Evolutionary conservation across 2,329 filamentous ascomycete species (phyloP), one percentile per base, ranked within the genome.

Genomic region (Botryotinia narcissicola): DNA sequence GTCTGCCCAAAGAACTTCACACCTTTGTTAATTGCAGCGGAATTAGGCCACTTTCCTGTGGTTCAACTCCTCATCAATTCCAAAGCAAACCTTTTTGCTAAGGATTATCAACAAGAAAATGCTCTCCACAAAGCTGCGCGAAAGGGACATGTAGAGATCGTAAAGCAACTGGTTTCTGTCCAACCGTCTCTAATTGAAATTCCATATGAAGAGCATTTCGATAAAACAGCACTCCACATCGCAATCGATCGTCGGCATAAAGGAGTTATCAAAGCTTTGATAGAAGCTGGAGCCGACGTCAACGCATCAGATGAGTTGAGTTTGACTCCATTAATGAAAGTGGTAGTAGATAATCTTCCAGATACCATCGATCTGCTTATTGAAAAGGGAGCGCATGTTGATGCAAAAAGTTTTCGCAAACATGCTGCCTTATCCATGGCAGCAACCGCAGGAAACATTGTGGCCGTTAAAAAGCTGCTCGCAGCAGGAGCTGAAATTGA

Each of bases 401-500:
- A 72, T 20, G 29, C 63, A 12, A 67, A 57, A 22, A 25, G 22
- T 22, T 25, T 32, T 35, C 22, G 7, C 29, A 20, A 35, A 29
- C 9, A 42, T 12, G 35, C 51, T 37, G 37, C 51, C 12, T 16
- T 72, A 46, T 48, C 22, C 25, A 40, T 69, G 51, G 51, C 71
- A 59, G 40, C 40, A 10, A 20, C 9, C 3, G n/a, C 10, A 32
- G 71, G 63, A 35, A 48, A 25, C 10, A 37, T n/a, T 22, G 40
- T 48, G 29, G 71, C 20, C 20, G 14, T 72, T 18, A 51, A 48
- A 6, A 59, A 16, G 5, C n/a, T 69, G 22, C 20, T 69, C 12
- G 29, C 25, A 25, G 42, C 40, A 60, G 71, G 51, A n/a, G 62
- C 71, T 12, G 42, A 71, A 29, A 46, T 70, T 54, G n/a, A 73